Evolutionary conservation across 352 stramenopile species (phyloP), one percentile per base, ranked within the genome.

Genomic region (Pythium biforme): DNA sequence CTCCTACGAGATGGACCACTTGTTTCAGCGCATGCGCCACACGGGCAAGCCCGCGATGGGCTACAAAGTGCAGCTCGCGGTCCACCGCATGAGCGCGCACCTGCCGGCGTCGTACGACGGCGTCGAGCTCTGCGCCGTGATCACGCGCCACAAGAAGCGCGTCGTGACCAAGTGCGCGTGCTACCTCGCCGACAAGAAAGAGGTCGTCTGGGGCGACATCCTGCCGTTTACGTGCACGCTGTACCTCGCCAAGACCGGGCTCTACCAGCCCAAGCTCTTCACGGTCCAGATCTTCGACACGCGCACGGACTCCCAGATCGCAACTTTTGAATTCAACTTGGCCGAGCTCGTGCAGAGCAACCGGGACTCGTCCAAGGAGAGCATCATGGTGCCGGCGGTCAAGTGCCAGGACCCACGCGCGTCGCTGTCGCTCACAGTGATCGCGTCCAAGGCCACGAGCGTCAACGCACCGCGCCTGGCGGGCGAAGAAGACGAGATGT

Each of bases 191-290:
- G 70, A 69, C 54, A 73, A 55, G 56, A 81, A 79, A 19, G 81
- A 91, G 64, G 76, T 87, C 25, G 66, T 91, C 22, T 91, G 81
- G 81, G 81, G 81, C 11, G 81, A 91, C 57, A 88, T 89, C 45
- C 64, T 91, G 27, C 79, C 81, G 10, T 89, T 91, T 57, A 88
- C 79, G 14, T 86, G 74, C 61, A 89, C 81, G 29, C 77, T 91
- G 25, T 91, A 88, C 61, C 77, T 87, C 73, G 78, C 79, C 46
- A 91, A 91, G 64, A 81, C 79, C 26, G 81, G 81, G 14, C 59
- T 89, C 17, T 89, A 88, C 63, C 77, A 89, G 59, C 70, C 70
- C 58, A 91, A 91, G 45, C 69, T 81, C 29, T 91, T 89, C 55
- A 69, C 80, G 50, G 77, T 91, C 46, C 72, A 88, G 34, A 65